phyloP scores from a whole-genome alignment of 75 land plant species.

The Picea glauca region DNA sequence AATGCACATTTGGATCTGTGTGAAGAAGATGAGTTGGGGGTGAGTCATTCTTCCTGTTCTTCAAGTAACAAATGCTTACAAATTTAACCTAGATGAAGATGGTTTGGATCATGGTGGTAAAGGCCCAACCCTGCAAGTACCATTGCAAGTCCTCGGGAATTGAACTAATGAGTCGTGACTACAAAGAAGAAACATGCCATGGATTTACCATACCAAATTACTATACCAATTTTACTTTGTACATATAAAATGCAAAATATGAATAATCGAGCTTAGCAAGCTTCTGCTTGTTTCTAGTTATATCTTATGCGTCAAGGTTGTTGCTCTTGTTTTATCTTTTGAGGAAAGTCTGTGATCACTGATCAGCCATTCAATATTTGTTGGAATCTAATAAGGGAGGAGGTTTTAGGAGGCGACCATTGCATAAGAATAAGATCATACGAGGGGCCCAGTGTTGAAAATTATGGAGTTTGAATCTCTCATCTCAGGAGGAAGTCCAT shows the following conservation, averaged over 20 bases:
- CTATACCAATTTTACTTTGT: not conserved
- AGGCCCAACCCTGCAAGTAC: not conserved
- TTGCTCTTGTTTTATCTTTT: not conserved
- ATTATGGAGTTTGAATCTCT: not conserved
- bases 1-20: constrained; percentile 74
- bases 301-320: constrained; percentile 7
- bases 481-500: not conserved
- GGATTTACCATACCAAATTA: not conserved
- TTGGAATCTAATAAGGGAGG: not conserved
- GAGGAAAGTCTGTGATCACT: not conserved
- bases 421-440: not conserved
- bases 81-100: constrained; percentile 6
- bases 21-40: constrained; percentile 94
- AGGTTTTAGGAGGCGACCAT: not conserved
- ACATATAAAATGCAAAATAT: not conserved
- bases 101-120: constrained; percentile 4
- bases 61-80: constrained; percentile 3
- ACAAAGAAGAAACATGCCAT: not conserved
- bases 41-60: constrained; percentile 31
- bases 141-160: not conserved
- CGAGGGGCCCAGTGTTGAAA: not conserved
- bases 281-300: constrained; percentile 1
- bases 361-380: not conserved
- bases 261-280: constrained; percentile 6
- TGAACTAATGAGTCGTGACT: not conserved